Evolutionary conservation across 306 rosid species (phyloP).

Genomic region (Trifolium repens): DNA sequence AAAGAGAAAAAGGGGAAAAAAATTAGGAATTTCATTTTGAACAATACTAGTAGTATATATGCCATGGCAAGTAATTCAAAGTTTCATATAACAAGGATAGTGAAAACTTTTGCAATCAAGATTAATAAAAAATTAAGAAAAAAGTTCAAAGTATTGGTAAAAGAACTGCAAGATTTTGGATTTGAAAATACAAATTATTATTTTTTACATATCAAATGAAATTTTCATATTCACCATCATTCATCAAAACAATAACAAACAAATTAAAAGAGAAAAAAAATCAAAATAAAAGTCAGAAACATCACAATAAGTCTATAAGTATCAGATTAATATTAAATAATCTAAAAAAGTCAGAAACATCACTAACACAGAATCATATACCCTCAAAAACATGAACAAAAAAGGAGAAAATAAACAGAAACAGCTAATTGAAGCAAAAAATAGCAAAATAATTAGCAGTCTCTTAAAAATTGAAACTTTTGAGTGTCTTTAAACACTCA

Average conservation of each 20-base stretch:
- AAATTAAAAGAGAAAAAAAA: background rate
- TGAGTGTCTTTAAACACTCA: conserved; percentile 29
- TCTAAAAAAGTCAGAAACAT: conserved; percentile 29
- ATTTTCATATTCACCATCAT: conserved; percentile 19
- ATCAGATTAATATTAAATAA: conserved; percentile 43
- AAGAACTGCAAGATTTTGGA: conserved; percentile 34
- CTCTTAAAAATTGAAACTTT: conserved; percentile 37
- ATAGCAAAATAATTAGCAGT: conserved; percentile 9
- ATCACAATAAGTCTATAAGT: background rate
- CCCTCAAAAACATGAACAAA: conserved; percentile 28
- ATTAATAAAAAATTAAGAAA: background rate
- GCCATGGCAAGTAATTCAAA: background rate
- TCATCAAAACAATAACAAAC: conserved; percentile 9
- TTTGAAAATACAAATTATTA: conserved; percentile 6
- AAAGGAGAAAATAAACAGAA: conserved; percentile 1
- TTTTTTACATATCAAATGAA: conserved; percentile 3
- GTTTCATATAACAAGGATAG: conserved; percentile 4
- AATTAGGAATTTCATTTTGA: conserved; percentile 10
- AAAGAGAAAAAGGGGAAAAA: conserved; percentile 17
- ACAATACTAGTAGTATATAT: background rate
- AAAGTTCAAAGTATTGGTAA: background rate
- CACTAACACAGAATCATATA: conserved; percentile 31
- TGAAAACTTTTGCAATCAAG: conserved; percentile 11
- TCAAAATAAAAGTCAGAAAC: too few relatives aligned
- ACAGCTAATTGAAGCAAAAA: conserved; percentile 7